These are phyloP conservation scores for Talaromyces sp. DNA, from an alignment of 2,329 filamentous ascomycete genomes.

Conservation along the genomic window DNA sequence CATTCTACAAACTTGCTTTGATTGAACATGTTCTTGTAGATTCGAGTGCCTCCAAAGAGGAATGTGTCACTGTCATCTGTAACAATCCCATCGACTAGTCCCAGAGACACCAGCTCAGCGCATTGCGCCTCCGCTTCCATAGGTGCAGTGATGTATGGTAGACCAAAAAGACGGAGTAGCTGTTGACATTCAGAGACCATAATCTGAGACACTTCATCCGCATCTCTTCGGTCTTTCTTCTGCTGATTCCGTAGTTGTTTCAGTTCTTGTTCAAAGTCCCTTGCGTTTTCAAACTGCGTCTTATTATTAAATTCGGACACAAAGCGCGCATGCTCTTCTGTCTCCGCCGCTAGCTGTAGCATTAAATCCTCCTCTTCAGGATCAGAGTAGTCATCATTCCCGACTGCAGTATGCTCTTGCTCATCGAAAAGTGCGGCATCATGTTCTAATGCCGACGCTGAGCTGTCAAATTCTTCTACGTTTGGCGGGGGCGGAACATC, in stretches of 20 bases:
- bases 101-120: constrained; percentile 78
- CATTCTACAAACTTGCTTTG: constrained; percentile 97
- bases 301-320: constrained; percentile 80
- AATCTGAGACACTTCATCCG: constrained; percentile 91
- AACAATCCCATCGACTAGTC: constrained; percentile 92
- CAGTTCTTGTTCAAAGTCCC: constrained; percentile 81
- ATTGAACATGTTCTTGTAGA: constrained; percentile 99
- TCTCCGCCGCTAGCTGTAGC: constrained; percentile 78
- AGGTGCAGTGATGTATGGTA: constrained; percentile 93
- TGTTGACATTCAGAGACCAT: constrained; percentile 97
- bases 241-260: constrained; percentile 86
- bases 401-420: constrained; percentile 26
- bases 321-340: constrained; percentile 89
- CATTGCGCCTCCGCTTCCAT: constrained; percentile 99
- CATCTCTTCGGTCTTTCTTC: constrained; percentile 90
- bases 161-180: constrained; percentile 79
- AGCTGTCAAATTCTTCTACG: constrained; percentile 15
- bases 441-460: constrained; percentile 24
- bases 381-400: constrained; percentile 65
- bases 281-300: constrained; percentile 61
- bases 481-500: constrained; percentile 38
- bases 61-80: constrained; percentile 97
- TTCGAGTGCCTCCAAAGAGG: constrained; percentile 87
- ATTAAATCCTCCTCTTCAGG: constrained; percentile 89
- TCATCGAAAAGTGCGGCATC: constrained; percentile 13